phyloP scores from a whole-genome alignment of 2,329 filamentous ascomycete species.

The Claviceps pazoutovae region DNA sequence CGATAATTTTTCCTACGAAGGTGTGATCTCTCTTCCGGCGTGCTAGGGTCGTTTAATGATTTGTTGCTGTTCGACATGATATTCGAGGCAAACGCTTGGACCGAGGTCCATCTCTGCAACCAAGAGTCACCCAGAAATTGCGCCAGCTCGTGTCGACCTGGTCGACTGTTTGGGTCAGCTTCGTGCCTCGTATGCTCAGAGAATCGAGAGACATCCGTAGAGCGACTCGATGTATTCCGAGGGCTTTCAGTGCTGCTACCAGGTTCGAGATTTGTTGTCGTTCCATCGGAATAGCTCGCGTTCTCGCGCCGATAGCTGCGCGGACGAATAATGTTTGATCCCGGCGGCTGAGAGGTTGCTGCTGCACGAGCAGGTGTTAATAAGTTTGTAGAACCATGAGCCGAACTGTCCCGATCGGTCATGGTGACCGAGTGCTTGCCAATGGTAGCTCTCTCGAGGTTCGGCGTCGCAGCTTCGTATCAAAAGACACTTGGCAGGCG shows the following conservation, averaged over 20 bases:
- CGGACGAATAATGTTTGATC: slow-evolving; percentile 28
- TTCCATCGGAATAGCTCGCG: slow-evolving; percentile 14
- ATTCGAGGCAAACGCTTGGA: slow-evolving; percentile 39
- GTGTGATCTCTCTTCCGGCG: neutral
- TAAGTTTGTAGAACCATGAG: slow-evolving; percentile 22
- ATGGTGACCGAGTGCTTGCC: slow-evolving; percentile 22
- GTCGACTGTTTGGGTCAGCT: slow-evolving; percentile 13
- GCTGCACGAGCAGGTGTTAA: slow-evolving; percentile 32
- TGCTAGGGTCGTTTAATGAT: slow-evolving; percentile 1
- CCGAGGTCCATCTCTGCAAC: slow-evolving; percentile 39
- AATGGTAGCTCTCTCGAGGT: slow-evolving; percentile 15
- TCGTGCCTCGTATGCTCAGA: slow-evolving; percentile 5
- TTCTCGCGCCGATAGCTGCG: slow-evolving; percentile 35
- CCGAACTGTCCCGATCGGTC: slow-evolving; percentile 19
- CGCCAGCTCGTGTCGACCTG: slow-evolving; percentile 23
- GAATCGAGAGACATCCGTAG: neutral
- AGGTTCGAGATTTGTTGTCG: slow-evolving; percentile 8
- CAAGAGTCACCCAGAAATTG: slow-evolving; percentile 37
- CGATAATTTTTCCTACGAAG: slow-evolving; percentile 8
- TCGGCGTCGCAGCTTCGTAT: slow-evolving; percentile 17
- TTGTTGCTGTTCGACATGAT: slow-evolving; percentile 18
- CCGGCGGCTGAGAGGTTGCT: slow-evolving; percentile 27
- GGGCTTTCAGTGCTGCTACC: neutral
- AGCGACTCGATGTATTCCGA: neutral
- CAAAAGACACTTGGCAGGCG: slow-evolving; percentile 7